These are phyloP conservation scores for Gypsophila paniculata DNA, from an alignment of 179 eudicot species.

Conservation along the genomic window DNA sequence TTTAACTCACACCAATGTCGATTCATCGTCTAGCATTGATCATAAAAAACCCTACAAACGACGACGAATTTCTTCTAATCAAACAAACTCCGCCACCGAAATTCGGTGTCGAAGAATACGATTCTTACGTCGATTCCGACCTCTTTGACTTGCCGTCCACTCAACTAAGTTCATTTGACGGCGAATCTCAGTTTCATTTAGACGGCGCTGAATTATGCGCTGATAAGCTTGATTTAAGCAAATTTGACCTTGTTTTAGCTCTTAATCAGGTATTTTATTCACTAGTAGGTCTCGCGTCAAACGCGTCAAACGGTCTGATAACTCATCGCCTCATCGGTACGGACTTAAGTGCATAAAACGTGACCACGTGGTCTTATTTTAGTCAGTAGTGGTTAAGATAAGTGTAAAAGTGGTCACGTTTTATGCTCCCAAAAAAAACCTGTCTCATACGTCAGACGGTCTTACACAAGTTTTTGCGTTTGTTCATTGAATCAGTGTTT, in stretches of 20 bases:
- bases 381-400: no score
- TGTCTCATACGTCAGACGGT: no score
- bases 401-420: no score
- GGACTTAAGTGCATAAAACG: no score
- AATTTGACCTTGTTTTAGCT: constrained; percentile 11
- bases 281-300: no score
- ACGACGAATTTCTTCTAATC: constrained; percentile 44
- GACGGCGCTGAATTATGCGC: constrained; percentile 40
- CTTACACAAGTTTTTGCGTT: background rate
- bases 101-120: constrained; percentile 65
- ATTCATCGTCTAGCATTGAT: constrained; percentile 46
- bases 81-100: constrained; percentile 65
- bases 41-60: constrained; percentile 44
- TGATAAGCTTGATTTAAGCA: constrained; percentile 34
- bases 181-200: constrained; percentile 27
- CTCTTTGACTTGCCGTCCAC: constrained; percentile 77
- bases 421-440: no score
- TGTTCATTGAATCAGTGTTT: no score
- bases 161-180: constrained; percentile 29
- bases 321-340: no score
- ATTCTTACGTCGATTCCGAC: constrained; percentile 69
- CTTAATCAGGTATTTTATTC: constrained; percentile 13
- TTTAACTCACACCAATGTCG: constrained; percentile 22
- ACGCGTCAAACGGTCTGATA: no score
- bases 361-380: no score